phyloP scores from a whole-genome alignment of 176 grass and related monocot species.

The Puya raimondii region DNA sequence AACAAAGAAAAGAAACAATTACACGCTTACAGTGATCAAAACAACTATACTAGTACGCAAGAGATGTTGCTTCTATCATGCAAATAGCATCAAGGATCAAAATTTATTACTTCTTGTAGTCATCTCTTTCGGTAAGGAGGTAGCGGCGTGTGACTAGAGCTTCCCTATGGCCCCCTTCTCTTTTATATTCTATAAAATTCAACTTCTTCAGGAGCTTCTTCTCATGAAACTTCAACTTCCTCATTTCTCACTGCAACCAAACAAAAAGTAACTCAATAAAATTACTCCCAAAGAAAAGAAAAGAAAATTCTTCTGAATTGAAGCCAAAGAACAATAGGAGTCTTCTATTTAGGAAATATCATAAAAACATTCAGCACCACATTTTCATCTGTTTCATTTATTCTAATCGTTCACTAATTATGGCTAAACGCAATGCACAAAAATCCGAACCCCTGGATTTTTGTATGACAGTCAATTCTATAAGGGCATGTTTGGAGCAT shows the following conservation, averaged over 20 bases:
- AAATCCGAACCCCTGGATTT: too few species aligned
- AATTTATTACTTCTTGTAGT: slow-evolving; percentile 43
- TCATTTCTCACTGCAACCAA: slow-evolving; percentile 28
- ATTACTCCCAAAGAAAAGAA: too few species aligned
- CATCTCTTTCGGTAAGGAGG: slow-evolving; percentile 47
- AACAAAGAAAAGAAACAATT: not conserved
- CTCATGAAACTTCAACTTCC: slow-evolving; percentile 50
- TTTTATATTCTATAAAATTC: slow-evolving; percentile 43
- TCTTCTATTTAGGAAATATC: too few species aligned
- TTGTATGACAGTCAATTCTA: too few species aligned
- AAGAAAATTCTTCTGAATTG: too few species aligned
- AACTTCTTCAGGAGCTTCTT: slow-evolving; percentile 53
- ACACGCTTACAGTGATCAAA: not conserved
- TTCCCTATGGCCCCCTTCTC: slow-evolving; percentile 44
- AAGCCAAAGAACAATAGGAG: too few species aligned
- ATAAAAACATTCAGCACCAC: too few species aligned
- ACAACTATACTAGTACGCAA: not conserved
- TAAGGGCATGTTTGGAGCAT: too few species aligned
- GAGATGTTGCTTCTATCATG: not conserved
- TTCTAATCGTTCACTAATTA: too few species aligned
- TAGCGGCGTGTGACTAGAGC: slow-evolving; percentile 34
- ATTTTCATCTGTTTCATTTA: too few species aligned
- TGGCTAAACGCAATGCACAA: too few species aligned
- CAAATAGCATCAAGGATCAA: not conserved
- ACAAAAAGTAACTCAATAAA: too few species aligned